These are phyloP conservation scores for Malus sieversii DNA, from an alignment of 306 rosid genomes.

Conservation along the genomic window DNA sequence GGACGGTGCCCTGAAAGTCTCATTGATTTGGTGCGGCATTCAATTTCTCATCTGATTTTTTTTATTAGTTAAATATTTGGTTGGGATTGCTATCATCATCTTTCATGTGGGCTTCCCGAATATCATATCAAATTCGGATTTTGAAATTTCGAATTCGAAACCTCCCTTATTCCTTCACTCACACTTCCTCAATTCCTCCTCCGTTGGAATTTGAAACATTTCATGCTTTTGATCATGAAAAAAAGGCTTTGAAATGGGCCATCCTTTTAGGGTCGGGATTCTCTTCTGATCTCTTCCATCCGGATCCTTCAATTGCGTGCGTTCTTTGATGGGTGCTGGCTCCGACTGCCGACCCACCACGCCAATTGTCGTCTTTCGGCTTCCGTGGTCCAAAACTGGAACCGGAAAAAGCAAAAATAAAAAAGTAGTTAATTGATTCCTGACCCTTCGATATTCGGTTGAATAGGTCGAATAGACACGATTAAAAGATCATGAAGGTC, in stretches of 20 bases:
- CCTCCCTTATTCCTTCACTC: constrained; percentile 8
- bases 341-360: no score
- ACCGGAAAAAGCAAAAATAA: no score
- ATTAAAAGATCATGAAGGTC: no score
- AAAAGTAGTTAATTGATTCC: no score
- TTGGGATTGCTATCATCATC: constrained; percentile 4
- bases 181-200: background rate
- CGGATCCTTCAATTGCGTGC: no score
- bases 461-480: no score
- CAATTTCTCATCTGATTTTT: constrained; percentile 4
- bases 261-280: background rate
- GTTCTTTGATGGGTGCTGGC: no score
- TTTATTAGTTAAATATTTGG: constrained; percentile 12
- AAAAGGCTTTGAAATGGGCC: constrained; percentile 2
- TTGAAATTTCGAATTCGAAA: constrained; percentile 14
- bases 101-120: constrained; percentile 31
- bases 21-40: background rate
- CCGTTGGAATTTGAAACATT: constrained; percentile 8
- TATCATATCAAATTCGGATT: background rate
- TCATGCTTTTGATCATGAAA: constrained; percentile 3
- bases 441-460: no score
- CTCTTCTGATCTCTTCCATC: no score
- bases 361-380: no score
- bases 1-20: constrained; percentile 16
- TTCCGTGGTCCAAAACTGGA: no score